A percentile compares a stretch with the other conserved stretches of the same genome.
Evolutionary conservation across 2,329 filamentous ascomycete species (phyloP).

Genomic region (Diaporthe capsici): DNA sequence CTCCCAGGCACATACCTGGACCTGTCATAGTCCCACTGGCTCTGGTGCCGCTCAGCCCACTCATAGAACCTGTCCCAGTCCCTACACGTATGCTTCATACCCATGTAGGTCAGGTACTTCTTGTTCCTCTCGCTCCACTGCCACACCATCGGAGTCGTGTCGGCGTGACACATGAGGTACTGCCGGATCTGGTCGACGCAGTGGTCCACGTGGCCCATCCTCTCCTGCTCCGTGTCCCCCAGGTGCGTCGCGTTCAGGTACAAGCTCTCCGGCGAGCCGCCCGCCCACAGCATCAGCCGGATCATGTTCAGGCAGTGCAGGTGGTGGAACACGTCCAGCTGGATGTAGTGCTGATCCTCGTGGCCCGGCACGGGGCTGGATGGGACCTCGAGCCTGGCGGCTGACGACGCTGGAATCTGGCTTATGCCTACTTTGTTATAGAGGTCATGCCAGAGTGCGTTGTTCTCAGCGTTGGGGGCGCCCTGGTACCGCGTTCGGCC

Average conservation of each 20-base stretch:
- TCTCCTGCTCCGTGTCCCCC: not conserved
- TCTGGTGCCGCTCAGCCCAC: constrained; percentile 4
- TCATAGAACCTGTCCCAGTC: constrained; percentile 7
- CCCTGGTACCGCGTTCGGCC: not conserved
- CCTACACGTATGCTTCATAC: constrained; percentile 13
- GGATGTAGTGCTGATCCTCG: not conserved
- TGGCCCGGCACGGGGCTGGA: not conserved
- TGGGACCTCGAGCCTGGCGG: not conserved
- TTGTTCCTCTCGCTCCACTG: not conserved
- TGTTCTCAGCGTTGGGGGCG: not conserved
- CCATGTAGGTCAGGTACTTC: not conserved
- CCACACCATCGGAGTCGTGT: constrained; percentile 11
- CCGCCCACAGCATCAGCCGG: not conserved
- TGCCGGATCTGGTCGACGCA: not conserved
- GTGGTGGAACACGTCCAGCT: not conserved
- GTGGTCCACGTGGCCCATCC: constrained; percentile 9
- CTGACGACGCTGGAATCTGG: constrained; percentile 6
- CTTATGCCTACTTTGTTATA: not conserved
- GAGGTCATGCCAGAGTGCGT: not conserved
- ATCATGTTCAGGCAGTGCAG: not conserved
- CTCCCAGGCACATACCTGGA: constrained; percentile 5
- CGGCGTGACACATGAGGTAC: constrained; percentile 11
- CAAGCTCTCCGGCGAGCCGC: not conserved
- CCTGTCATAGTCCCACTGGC: constrained; percentile 3
- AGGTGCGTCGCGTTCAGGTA: constrained; percentile 1